Evolutionary conservation across 352 stramenopile species (phyloP).

Genomic region (Pythium oligandrum): DNA sequence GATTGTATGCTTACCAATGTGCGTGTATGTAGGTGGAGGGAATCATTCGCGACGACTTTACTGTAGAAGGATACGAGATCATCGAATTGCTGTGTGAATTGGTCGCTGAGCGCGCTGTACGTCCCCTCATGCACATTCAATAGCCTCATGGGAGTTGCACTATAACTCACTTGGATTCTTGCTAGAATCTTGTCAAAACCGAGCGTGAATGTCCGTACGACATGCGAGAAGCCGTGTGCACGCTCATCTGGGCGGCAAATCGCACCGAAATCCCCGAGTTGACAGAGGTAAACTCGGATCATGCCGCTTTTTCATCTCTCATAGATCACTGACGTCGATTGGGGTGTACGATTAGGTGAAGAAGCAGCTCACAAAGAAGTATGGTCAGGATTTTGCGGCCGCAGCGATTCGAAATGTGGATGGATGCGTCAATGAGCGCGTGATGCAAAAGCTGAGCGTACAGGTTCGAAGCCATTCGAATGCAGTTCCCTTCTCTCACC

Average conservation of each 20-base stretch:
- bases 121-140: constrained; percentile 1
- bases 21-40: constrained; percentile 60
- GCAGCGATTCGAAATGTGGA: constrained; percentile 83
- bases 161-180: not conserved
- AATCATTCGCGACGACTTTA: constrained; percentile 95
- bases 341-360: constrained; percentile 36
- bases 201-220: constrained; percentile 92
- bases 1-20: not conserved
- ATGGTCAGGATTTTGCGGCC: constrained; percentile 85
- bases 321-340: not conserved
- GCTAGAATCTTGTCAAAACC: constrained; percentile 85
- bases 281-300: constrained; percentile 44
- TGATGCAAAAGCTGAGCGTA: constrained; percentile 93
- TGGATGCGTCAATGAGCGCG: constrained; percentile 87
- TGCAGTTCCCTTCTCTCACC: not conserved
- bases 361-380: constrained; percentile 87
- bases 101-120: constrained; percentile 86
- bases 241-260: constrained; percentile 91
- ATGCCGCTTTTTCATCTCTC: not conserved
- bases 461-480: constrained; percentile 26
- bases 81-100: constrained; percentile 93
- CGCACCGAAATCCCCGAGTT: constrained; percentile 93
- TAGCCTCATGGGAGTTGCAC: not conserved
- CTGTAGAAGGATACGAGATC: constrained; percentile 95
- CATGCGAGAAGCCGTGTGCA: constrained; percentile 90